Evolutionary conservation across 2,329 filamentous ascomycete genomes (phyloP).

Genomic region (Colletotrichum liriopes): DNA sequence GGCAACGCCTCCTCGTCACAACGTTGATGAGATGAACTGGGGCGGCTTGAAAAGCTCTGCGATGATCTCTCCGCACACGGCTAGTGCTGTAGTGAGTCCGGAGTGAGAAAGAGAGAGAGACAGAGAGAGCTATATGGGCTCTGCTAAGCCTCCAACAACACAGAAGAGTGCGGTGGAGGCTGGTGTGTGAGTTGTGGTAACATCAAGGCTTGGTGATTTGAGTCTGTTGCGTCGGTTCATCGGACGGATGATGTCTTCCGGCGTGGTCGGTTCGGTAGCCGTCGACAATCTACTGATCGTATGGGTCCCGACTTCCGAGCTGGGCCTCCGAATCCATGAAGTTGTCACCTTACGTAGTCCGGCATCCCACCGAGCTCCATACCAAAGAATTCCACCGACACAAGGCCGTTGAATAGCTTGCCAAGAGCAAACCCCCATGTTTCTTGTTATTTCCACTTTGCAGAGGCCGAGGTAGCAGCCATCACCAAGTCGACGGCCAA

Average conservation of each 20-base stretch:
- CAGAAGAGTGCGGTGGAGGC: background rate
- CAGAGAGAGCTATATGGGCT: too few relatives aligned
- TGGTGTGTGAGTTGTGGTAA: background rate
- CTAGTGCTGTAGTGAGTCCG: too few relatives aligned
- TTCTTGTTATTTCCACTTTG: background rate
- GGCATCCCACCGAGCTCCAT: background rate
- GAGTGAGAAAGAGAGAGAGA: too few relatives aligned
- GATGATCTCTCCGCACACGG: too few relatives aligned
- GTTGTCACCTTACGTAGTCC: background rate
- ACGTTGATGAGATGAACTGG: background rate
- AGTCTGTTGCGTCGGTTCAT: background rate
- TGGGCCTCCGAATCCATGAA: background rate
- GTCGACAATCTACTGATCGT: too few relatives aligned
- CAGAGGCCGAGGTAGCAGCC: background rate
- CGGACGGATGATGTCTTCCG: too few relatives aligned
- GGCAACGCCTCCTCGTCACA: background rate
- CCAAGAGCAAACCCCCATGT: constrained; percentile 11
- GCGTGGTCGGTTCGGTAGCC: background rate
- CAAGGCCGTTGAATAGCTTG: constrained; percentile 33
- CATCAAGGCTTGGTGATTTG: too few relatives aligned
- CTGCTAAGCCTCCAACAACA: background rate
- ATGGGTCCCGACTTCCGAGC: background rate
- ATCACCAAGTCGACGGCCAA: background rate
- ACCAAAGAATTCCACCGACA: constrained; percentile 12
- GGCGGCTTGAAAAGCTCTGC: background rate